Evolutionary conservation across 1,284 basidiomycete species (phyloP).

Genomic region (Trichosporon asahii): DNA sequence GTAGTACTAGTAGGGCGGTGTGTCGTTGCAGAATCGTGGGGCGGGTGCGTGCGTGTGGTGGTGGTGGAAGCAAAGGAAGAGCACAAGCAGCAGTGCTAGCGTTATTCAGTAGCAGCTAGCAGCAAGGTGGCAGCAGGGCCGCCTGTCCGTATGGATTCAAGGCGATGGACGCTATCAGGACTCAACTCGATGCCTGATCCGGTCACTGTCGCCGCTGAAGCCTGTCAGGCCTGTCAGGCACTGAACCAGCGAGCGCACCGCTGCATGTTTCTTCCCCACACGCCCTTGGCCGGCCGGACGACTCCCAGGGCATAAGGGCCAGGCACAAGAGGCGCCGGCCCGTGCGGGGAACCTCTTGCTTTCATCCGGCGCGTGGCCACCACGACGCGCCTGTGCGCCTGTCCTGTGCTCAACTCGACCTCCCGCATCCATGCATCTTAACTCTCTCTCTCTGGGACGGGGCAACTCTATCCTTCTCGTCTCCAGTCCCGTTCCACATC

Average conservation of each 20-base stretch:
- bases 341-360: background rate
- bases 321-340: slow-evolving; percentile 8
- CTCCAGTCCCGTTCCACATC: background rate
- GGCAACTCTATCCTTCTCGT: background rate
- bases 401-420: background rate
- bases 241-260: no score
- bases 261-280: background rate
- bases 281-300: background rate
- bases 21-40: no score
- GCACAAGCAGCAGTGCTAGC: background rate
- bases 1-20: no score
- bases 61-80: no score
- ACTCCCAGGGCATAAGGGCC: background rate
- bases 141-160: background rate
- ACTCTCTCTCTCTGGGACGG: background rate
- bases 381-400: no score
- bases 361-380: no score
- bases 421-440: background rate
- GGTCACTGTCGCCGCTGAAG: no score
- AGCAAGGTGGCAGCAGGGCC: background rate
- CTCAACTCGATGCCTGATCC: background rate
- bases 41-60: no score
- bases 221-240: background rate
- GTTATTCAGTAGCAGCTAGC: background rate
- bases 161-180: background rate